phyloP scores from a whole-genome alignment of 2,329 filamentous ascomycete species.

The Colletotrichum liriopes region DNA sequence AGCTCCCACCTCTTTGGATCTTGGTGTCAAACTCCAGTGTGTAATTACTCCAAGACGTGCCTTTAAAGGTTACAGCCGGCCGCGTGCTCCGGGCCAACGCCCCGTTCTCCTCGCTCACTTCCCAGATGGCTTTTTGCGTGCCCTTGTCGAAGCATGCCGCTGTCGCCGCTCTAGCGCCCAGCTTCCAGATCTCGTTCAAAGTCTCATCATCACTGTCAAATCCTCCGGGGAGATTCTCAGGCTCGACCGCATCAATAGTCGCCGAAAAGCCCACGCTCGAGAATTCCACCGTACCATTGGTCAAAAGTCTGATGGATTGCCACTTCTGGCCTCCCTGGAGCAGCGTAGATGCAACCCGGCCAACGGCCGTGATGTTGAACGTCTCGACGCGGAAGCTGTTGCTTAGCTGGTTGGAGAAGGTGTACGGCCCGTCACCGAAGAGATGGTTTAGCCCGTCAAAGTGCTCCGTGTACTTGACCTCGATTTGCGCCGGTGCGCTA shows the following conservation, averaged over 20 bases:
- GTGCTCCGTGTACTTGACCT: constrained; percentile 55
- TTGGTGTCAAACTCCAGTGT: constrained; percentile 55
- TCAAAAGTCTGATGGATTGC: constrained; percentile 56
- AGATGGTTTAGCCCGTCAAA: constrained; percentile 48
- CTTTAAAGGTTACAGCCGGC: constrained; percentile 49
- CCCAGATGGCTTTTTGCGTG: constrained; percentile 55
- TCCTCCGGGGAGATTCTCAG: constrained; percentile 48
- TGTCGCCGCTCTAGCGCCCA: constrained; percentile 54
- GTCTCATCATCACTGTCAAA: constrained; percentile 50
- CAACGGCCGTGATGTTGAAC: constrained; percentile 52
- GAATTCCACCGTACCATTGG: constrained; percentile 51
- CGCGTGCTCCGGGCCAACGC: constrained; percentile 53
- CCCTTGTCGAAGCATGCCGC: constrained; percentile 56
- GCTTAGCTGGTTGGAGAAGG: constrained; percentile 46
- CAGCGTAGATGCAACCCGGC: constrained; percentile 51
- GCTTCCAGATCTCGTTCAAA: constrained; percentile 55
- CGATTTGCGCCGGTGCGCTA: constrained; percentile 50
- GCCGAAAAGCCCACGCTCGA: constrained; percentile 51
- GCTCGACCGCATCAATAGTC: constrained; percentile 47
- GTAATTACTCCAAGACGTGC: constrained; percentile 51
- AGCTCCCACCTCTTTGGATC: constrained; percentile 55
- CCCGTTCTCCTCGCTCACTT: constrained; percentile 51
- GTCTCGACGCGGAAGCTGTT: constrained; percentile 57
- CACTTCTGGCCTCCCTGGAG: constrained; percentile 59
- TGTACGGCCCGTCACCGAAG: constrained; percentile 52